These are phyloP conservation scores for Diaporthe sp. DNA, from an alignment of 2,329 filamentous ascomycete genomes.

Conservation along the genomic window DNA sequence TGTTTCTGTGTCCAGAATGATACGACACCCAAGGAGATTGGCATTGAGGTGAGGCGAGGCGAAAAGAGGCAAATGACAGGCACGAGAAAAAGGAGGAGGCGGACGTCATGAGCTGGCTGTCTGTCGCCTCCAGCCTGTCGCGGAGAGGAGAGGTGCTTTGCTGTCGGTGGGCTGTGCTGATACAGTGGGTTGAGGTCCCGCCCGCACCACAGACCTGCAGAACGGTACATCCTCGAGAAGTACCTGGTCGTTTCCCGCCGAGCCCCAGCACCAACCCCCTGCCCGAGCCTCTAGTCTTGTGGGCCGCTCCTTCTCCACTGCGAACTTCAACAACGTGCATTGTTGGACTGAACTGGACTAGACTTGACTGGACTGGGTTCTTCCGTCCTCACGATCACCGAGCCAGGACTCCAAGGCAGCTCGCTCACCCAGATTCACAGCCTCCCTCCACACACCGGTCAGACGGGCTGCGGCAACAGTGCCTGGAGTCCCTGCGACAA, in stretches of 20 bases:
- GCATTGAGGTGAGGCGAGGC: constrained; percentile 1
- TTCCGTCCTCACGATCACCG: neutral
- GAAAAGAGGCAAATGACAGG: constrained; percentile 13
- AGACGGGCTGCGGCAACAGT: neutral
- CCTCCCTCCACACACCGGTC: neutral
- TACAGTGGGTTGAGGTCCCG: neutral
- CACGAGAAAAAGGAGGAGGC: constrained; percentile 4
- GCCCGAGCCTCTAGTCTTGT: constrained; percentile 7
- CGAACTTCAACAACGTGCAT: constrained; percentile 17
- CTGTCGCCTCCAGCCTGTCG: neutral
- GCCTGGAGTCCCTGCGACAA: neutral
- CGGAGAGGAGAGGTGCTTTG: neutral
- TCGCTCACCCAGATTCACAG: neutral
- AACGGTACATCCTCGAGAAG: neutral
- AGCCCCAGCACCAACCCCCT: neutral
- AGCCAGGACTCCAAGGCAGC: neutral
- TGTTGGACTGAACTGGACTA: neutral
- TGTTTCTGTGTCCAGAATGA: constrained; percentile 3
- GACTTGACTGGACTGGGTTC: neutral
- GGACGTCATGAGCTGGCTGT: neutral
- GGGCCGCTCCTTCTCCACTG: constrained; percentile 1
- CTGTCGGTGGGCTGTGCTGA: neutral
- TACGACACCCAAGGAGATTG: neutral
- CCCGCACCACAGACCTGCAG: neutral
- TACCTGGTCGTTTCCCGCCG: neutral